phyloP scores from a whole-genome alignment of 805 yeast genomes.

The Saturnispora kantuleensis region DNA sequence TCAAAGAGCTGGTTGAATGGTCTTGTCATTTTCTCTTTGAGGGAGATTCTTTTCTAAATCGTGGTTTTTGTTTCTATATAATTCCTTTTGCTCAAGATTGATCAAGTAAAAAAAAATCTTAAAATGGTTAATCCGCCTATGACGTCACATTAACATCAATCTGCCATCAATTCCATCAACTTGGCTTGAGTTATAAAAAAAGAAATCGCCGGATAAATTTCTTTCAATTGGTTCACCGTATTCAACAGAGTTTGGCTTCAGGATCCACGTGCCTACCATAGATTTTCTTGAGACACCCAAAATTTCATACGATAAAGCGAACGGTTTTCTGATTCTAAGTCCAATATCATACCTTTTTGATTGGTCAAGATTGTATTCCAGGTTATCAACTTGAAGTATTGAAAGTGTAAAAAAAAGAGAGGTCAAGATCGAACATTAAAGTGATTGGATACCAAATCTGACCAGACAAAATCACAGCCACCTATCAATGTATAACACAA shows the following conservation, averaged over 20 bases:
- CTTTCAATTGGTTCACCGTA: too few relatives aligned
- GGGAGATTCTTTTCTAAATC: conserved; percentile 7
- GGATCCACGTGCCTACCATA: too few relatives aligned
- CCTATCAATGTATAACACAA: neutral
- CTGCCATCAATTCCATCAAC: too few relatives aligned
- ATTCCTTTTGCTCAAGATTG: conserved; percentile 4
- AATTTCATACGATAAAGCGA: too few relatives aligned
- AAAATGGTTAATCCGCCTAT: conserved; percentile 2
- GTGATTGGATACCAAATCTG: neutral
- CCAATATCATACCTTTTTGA: neutral
- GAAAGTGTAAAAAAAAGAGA: too few relatives aligned
- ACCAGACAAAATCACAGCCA: neutral
- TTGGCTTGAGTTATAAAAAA: too few relatives aligned
- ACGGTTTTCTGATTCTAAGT: neutral
- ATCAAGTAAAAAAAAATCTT: neutral
- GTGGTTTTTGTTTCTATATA: conserved; percentile 4
- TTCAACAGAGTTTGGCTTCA: too few relatives aligned
- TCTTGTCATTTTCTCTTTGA: conserved; percentile 1
- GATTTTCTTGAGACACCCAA: too few relatives aligned
- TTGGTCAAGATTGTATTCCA: neutral
- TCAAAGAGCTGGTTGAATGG: conserved; percentile 4
- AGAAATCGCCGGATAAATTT: too few relatives aligned
- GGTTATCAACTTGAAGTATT: too few relatives aligned
- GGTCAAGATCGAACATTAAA: too few relatives aligned
- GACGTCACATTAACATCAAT: neutral